Percentiles rank a stretch among this genome's conserved stretches.
phyloP scores from a whole-genome alignment of 2,329 filamentous ascomycete species.

The Aurifilum marmelostoma region DNA sequence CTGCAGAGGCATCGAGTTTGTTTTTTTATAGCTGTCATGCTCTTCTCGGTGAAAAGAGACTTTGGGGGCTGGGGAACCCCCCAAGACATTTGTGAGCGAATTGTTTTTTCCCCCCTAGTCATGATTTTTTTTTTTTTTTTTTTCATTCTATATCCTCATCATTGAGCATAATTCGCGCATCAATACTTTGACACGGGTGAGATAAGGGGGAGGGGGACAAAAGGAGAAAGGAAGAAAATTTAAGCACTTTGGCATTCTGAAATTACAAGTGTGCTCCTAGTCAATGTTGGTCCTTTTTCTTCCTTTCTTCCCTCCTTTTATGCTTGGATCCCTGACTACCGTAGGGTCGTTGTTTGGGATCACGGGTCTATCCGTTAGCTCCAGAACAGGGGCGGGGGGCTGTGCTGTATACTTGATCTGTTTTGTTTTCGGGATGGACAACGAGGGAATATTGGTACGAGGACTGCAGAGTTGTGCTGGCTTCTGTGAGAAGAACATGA shows the following conservation, averaged over 20 bases:
- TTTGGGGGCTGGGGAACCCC: background rate
- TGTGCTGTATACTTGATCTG: background rate
- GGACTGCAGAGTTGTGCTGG: background rate
- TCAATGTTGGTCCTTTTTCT: too few relatives aligned
- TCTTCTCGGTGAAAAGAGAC: background rate
- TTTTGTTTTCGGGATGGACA: background rate
- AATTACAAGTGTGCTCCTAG: background rate
- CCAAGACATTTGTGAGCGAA: background rate
- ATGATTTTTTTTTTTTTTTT: background rate
- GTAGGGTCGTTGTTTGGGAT: background rate
- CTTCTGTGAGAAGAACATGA: background rate
- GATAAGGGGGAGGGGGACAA: too few relatives aligned
- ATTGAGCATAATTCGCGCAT: background rate
- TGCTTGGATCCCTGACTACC: background rate
- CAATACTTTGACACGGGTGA: too few relatives aligned
- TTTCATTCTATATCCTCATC: background rate
- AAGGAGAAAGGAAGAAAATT: too few relatives aligned
- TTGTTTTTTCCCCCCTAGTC: background rate
- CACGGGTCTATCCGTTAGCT: slow-evolving; percentile 3
- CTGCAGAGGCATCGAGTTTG: too few relatives aligned
- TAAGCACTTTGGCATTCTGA: background rate
- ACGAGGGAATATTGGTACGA: background rate
- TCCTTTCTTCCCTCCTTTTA: background rate
- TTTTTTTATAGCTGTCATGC: too few relatives aligned
- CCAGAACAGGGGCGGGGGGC: background rate